phyloP scores from a whole-genome alignment of 78 protist genomes.

The Cavenderia fasciculata region DNA sequence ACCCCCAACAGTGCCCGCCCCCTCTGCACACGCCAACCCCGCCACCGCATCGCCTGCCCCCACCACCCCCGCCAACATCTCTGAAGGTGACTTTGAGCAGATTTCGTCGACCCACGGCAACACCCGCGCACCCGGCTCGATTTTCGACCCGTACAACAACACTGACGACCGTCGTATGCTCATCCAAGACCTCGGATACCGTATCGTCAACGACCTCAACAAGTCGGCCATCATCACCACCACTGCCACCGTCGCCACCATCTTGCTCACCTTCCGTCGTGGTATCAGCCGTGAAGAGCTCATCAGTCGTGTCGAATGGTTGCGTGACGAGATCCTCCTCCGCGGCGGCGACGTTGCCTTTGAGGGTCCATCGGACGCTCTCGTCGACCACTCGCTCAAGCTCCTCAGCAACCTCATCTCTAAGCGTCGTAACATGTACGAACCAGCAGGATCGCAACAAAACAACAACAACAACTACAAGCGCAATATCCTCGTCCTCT shows the following conservation, averaged over 20 bases:
- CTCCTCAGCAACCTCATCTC: constrained; percentile 55
- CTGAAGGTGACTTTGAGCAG: constrained; percentile 67
- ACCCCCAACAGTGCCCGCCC: background rate
- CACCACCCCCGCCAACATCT: constrained; percentile 27
- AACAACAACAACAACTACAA: constrained; percentile 39
- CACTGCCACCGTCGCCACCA: constrained; percentile 73
- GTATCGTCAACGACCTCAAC: constrained; percentile 46
- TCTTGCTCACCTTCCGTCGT: constrained; percentile 74
- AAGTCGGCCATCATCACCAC: constrained; percentile 47
- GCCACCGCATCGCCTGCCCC: too few relatives aligned
- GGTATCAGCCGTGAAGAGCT: constrained; percentile 80
- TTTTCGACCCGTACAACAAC: constrained; percentile 68
- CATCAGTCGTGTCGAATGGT: constrained; percentile 69
- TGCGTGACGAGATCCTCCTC: constrained; percentile 71
- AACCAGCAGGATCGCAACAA: constrained; percentile 62
- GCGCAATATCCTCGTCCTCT: constrained; percentile 41
- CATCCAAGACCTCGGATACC: constrained; percentile 51
- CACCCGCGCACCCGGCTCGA: constrained; percentile 16
- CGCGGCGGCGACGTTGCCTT: constrained; percentile 81
- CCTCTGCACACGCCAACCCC: background rate
- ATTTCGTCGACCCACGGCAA: background rate
- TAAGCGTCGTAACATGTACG: constrained; percentile 71
- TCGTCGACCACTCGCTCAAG: constrained; percentile 54
- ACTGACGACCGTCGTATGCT: constrained; percentile 51
- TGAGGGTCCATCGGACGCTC: constrained; percentile 76